These are phyloP conservation scores for Rehmannia glutinosa DNA, from an alignment of 257 asterid species.

Conservation along the genomic window DNA sequence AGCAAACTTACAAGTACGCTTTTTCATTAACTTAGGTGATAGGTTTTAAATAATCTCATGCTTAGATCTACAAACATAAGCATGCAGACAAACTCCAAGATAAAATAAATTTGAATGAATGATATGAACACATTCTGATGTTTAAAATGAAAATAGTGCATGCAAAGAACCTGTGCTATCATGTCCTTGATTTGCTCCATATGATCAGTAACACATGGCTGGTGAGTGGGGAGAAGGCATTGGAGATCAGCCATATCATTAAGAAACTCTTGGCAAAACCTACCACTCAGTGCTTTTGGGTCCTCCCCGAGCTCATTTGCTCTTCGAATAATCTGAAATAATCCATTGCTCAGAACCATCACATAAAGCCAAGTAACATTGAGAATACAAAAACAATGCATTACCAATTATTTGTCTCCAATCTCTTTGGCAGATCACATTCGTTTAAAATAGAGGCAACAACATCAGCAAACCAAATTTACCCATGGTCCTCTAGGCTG, in stretches of 20 bases:
- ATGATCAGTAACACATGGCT: conserved; percentile 65
- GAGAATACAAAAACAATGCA: not conserved
- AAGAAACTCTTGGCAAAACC: conserved; percentile 65
- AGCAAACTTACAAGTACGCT: not conserved
- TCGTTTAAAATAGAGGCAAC: not conserved
- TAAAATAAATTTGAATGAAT: not conserved
- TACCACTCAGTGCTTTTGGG: conserved; percentile 49
- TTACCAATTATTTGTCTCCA: not conserved
- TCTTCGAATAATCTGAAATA: conserved; percentile 59
- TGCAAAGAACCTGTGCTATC: conserved; percentile 56
- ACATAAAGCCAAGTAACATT: not conserved
- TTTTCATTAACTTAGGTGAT: not conserved
- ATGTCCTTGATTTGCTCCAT: conserved; percentile 61
- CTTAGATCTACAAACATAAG: not conserved
- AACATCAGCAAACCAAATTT: not conserved
- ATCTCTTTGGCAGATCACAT: not conserved
- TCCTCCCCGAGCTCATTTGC: conserved; percentile 55
- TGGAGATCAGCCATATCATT: conserved; percentile 71
- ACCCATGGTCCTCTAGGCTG: too few relatives aligned
- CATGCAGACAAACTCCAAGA: not conserved
- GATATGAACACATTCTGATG: too few relatives aligned
- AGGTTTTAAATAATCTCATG: not conserved
- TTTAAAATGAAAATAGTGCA: not conserved
- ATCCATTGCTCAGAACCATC: not conserved
- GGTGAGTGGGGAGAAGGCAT: conserved; percentile 65